These are phyloP conservation scores for Starmera quercuum DNA, from an alignment of 805 yeast genomes.

Conservation along the genomic window DNA sequence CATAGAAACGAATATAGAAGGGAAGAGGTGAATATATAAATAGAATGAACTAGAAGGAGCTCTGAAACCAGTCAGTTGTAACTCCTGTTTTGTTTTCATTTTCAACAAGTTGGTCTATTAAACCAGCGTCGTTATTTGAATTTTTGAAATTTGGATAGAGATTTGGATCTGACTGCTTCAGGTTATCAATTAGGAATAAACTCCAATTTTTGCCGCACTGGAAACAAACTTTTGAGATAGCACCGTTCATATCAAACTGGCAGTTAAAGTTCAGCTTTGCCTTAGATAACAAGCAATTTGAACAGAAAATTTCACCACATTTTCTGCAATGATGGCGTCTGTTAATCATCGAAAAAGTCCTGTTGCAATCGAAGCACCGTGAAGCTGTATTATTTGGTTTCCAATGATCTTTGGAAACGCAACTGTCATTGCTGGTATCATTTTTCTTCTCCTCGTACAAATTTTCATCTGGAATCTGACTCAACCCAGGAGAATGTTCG, in stretches of 20 bases:
- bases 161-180: conserved; percentile 11
- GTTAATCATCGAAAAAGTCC: conserved; percentile 55
- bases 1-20: neutral
- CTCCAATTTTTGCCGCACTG: conserved; percentile 47
- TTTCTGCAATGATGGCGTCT: conserved; percentile 68
- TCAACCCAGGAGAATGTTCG: neutral
- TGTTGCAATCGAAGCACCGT: conserved; percentile 54
- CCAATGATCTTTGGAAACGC: conserved; percentile 49
- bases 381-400: conserved; percentile 50
- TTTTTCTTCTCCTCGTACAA: no score
- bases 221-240: conserved; percentile 51
- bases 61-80: conserved; percentile 1
- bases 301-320: conserved; percentile 66
- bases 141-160: conserved; percentile 10
- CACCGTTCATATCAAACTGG: conserved; percentile 49
- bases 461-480: no score
- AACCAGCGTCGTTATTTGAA: conserved; percentile 19
- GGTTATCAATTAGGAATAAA: conserved; percentile 24
- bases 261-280: conserved; percentile 31
- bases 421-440: no score
- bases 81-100: neutral
- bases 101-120: conserved; percentile 17
- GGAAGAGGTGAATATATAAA: neutral
- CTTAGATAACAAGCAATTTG: conserved; percentile 45
- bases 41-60: neutral